phyloP scores from a whole-genome alignment of 768 basidiomycete genomes.

The Russula griseocarnosa region DNA sequence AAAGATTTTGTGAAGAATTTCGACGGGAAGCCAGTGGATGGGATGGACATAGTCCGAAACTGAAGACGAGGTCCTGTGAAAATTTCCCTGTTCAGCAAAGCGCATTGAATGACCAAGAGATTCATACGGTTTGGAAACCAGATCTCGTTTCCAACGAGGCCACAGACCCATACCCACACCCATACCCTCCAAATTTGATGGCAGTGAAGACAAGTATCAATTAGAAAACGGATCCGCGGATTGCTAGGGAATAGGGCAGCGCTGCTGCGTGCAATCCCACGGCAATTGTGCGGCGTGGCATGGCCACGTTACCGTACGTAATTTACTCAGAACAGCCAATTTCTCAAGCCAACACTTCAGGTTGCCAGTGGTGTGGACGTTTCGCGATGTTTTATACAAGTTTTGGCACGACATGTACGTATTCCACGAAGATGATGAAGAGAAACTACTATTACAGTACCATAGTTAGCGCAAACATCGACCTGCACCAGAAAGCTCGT shows the following conservation, averaged over 20 bases:
- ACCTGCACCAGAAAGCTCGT: too few species aligned
- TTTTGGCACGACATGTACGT: too few species aligned
- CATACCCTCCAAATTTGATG: not conserved
- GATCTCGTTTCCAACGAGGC: conserved; percentile 7
- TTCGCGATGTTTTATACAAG: too few species aligned
- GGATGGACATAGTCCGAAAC: not conserved
- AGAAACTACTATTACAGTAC: too few species aligned
- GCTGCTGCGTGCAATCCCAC: too few species aligned
- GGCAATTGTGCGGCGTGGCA: too few species aligned
- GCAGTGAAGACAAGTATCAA: not conserved
- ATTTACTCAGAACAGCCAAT: too few species aligned
- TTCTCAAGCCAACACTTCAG: too few species aligned
- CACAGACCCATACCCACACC: not conserved
- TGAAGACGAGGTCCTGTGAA: not conserved
- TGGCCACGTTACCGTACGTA: not conserved
- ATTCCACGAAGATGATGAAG: too few species aligned
- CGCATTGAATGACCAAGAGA: not conserved
- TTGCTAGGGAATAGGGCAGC: not conserved
- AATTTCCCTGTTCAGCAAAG: not conserved
- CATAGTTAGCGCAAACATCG: too few species aligned
- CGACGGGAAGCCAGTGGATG: conserved; percentile 12
- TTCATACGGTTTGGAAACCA: not conserved
- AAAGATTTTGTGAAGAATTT: conserved; percentile 20
- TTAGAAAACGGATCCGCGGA: too few species aligned
- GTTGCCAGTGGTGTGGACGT: too few species aligned